Percentiles rank a stretch among this genome's conserved stretches.
These are phyloP conservation scores for Pachysandra terminalis DNA, from an alignment of 164 flowering plant species.

Conservation along the genomic window DNA sequence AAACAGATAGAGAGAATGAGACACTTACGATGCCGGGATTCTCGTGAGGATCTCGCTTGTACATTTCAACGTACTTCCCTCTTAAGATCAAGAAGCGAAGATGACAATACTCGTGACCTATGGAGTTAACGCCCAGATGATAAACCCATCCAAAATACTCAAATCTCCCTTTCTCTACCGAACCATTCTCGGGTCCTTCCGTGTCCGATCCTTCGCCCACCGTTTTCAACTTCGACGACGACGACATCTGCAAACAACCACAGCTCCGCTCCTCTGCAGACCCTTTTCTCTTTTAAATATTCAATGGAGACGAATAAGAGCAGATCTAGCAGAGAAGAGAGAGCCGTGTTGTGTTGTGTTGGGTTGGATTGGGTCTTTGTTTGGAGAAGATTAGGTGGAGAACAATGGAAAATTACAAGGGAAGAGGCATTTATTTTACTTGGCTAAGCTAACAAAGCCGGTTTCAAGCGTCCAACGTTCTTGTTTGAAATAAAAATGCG, in stretches of 20 bases:
- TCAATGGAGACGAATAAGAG: too few species aligned
- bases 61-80: constrained; percentile 77
- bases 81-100: constrained; percentile 61
- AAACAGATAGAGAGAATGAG: neutral
- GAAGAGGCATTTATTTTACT: too few species aligned
- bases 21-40: constrained; percentile 67
- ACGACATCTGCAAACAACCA: neutral
- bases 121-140: constrained; percentile 70
- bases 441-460: too few species aligned
- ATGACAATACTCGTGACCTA: constrained; percentile 85
- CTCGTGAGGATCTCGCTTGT: constrained; percentile 80
- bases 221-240: neutral
- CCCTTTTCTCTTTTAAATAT: neutral
- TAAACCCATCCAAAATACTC: constrained; percentile 87
- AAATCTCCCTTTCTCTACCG: constrained; percentile 21
- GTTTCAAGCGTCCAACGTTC: too few species aligned
- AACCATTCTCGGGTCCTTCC: constrained; percentile 7
- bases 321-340: neutral
- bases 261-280: neutral
- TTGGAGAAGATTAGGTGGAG: too few species aligned
- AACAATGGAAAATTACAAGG: too few species aligned
- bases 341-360: too few species aligned
- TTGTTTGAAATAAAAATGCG: too few species aligned
- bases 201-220: constrained; percentile 4
- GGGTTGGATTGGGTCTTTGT: too few species aligned